Evolutionary conservation across 164 flowering plant genomes (phyloP).

Genomic region (Platanus orientalis): DNA sequence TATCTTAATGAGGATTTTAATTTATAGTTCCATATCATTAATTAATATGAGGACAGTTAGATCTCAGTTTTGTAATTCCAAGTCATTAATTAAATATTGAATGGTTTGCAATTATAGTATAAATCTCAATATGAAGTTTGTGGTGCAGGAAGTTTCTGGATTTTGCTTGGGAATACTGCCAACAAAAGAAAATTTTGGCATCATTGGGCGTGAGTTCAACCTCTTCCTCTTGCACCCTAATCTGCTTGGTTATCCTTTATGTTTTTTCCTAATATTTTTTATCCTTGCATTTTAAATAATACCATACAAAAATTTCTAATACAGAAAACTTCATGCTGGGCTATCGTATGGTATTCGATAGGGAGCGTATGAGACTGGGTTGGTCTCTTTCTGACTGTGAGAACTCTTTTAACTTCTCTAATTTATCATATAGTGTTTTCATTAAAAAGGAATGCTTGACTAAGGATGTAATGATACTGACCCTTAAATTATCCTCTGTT

Average conservation of each 20-base stretch:
- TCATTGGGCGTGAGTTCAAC: conserved; percentile 66
- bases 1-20: no score
- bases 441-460: no score
- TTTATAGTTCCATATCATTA: no score
- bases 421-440: no score
- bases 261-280: neutral
- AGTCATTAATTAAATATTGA: neutral
- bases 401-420: conserved; percentile 19
- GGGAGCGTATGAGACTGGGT: conserved; percentile 67
- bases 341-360: conserved; percentile 79
- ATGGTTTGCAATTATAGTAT: no score
- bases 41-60: no score
- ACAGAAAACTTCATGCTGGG: conserved; percentile 93
- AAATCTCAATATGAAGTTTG: neutral
- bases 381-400: conserved; percentile 90
- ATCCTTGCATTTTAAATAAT: neutral
- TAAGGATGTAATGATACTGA: no score
- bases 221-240: neutral
- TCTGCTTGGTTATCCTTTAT: neutral
- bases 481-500: no score
- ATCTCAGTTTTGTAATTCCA: no score
- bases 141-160: conserved; percentile 56
- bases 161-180: conserved; percentile 83
- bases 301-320: conserved; percentile 4
- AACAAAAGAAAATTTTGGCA: conserved; percentile 44